Percentiles rank a stretch among this genome's conserved stretches.
Conservation (phyloP, 768 basidiomycete genomes). For the Lactarius psammicola region DNA sequence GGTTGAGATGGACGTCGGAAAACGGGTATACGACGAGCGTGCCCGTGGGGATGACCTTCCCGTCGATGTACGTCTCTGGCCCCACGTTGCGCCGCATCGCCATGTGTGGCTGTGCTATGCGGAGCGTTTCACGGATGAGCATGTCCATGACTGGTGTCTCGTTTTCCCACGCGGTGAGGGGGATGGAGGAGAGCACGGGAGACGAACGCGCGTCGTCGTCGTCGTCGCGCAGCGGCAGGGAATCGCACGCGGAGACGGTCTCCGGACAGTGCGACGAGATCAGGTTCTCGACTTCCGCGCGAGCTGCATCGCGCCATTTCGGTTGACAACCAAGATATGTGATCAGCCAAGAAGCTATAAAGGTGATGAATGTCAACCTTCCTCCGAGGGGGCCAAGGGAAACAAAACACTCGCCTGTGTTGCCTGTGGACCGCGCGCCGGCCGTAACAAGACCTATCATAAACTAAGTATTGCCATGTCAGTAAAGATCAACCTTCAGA, state of each 20-base stretch:
- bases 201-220: too few species aligned
- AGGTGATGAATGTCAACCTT: slow-evolving; percentile 12
- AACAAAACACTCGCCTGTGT: slow-evolving; percentile 48
- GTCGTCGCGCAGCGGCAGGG: slow-evolving; percentile 31
- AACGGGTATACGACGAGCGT: slow-evolving; percentile 79
- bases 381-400: slow-evolving; percentile 13
- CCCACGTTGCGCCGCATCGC: slow-evolving; percentile 81
- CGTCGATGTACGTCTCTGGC: slow-evolving; percentile 65
- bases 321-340: slow-evolving; percentile 67
- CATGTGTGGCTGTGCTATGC: slow-evolving; percentile 74
- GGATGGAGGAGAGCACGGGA: slow-evolving; percentile 55
- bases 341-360: slow-evolving; percentile 66
- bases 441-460: slow-evolving; percentile 80
- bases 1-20: slow-evolving; percentile 74
- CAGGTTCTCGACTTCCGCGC: slow-evolving; percentile 56
- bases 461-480: slow-evolving; percentile 49
- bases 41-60: slow-evolving; percentile 67
- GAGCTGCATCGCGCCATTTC: slow-evolving; percentile 64
- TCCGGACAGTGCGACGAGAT: slow-evolving; percentile 33
- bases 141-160: slow-evolving; percentile 69
- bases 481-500: slow-evolving; percentile 15
- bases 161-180: slow-evolving; percentile 68
- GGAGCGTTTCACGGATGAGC: slow-evolving; percentile 73
- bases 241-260: slow-evolving; percentile 9
- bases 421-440: slow-evolving; percentile 77